Evolutionary conservation across 108 stramenopile genomes (phyloP).

Genomic region (Schizochytrium sp.): DNA sequence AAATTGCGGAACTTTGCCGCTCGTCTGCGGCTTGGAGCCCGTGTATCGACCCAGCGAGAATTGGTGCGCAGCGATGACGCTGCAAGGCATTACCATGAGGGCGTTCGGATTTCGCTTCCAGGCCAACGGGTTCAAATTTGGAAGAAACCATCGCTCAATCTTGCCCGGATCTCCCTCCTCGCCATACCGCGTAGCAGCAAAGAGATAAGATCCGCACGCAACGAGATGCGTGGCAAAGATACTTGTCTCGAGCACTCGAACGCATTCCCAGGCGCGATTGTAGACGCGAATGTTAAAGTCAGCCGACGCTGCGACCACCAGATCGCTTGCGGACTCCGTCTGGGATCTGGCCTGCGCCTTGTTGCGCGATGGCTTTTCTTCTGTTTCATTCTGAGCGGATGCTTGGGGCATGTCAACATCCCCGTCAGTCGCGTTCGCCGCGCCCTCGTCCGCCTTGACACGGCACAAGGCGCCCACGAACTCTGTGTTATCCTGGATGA

Average conservation of each 20-base stretch:
- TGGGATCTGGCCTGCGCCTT: neutral
- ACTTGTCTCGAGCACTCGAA: neutral
- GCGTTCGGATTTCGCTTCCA: neutral
- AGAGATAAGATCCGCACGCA: neutral
- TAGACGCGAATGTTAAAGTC: neutral
- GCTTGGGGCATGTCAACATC: too few species aligned
- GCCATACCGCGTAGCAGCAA: neutral
- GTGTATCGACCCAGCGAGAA: neutral
- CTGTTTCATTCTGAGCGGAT: too few species aligned
- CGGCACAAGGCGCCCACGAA: neutral
- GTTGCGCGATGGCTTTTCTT: too few species aligned
- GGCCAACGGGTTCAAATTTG: neutral
- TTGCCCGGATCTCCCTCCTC: neutral
- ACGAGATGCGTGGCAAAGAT: neutral
- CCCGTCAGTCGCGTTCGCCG: too few species aligned
- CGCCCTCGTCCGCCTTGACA: neutral
- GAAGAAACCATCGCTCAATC: neutral
- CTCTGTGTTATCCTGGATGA: neutral
- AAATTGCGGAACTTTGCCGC: neutral
- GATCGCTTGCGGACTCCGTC: neutral
- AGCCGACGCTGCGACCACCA: neutral
- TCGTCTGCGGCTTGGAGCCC: neutral
- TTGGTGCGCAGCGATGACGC: neutral
- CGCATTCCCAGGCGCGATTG: neutral
- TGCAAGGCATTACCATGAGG: neutral